Conservation (phyloP, 164 flowering plant genomes). For the Houttuynia cordata region DNA sequence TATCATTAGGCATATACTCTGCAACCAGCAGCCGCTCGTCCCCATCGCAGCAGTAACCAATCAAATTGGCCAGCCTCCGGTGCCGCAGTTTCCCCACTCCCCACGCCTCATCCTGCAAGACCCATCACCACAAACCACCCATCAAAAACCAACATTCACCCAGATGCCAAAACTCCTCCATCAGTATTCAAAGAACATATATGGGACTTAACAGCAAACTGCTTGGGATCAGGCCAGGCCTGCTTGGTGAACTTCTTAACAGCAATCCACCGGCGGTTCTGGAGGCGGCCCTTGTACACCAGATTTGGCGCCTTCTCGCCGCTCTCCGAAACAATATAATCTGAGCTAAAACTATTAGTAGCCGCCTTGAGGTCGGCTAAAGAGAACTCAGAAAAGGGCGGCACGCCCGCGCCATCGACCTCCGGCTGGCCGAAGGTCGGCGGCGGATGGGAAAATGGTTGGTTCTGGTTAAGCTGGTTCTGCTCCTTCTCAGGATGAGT, state of each 20-base stretch:
- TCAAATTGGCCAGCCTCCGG: conserved; percentile 75
- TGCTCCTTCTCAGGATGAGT: conserved; percentile 11
- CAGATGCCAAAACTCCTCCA: background rate
- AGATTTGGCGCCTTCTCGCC: conserved; percentile 83
- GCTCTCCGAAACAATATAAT: conserved; percentile 71
- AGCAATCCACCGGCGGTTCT: conserved; percentile 62
- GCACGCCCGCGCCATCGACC: conserved; percentile 18
- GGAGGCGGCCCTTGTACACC: conserved; percentile 76
- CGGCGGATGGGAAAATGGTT: conserved; percentile 5
- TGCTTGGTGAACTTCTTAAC: conserved; percentile 67
- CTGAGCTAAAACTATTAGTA: conserved; percentile 72
- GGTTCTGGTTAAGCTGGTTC: conserved; percentile 4
- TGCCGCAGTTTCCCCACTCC: conserved; percentile 85
- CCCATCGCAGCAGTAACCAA: conserved; percentile 93
- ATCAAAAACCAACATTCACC: background rate
- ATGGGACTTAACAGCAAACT: conserved; percentile 48
- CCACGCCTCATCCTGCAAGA: conserved; percentile 78
- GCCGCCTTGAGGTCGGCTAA: conserved; percentile 67
- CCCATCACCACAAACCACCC: conserved; percentile 1
- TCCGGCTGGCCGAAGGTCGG: conserved; percentile 9
- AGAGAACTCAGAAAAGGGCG: conserved; percentile 48
- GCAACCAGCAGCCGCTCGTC: conserved; percentile 95
- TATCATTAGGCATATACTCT: conserved; percentile 96
- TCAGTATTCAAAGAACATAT: background rate
- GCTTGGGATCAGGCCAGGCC: conserved; percentile 94